Conservation (phyloP, 75 land plant genomes). For the Selaginella moellendorffii region DNA sequence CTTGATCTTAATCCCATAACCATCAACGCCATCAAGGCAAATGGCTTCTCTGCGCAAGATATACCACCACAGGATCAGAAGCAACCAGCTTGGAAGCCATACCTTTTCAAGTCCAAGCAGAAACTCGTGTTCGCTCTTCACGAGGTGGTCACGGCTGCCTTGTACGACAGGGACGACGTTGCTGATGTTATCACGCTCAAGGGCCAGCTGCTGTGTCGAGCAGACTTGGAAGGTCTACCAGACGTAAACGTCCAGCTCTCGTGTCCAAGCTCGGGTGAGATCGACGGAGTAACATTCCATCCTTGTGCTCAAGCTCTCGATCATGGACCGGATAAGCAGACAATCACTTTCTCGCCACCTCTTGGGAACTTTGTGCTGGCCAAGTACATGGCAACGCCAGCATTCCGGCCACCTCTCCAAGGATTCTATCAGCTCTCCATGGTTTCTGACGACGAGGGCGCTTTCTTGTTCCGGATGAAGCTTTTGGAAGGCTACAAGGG, state of each 20-base stretch:
- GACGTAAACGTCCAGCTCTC: slow-evolving; percentile 66
- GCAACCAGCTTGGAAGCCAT: slow-evolving; percentile 99
- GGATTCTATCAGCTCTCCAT: slow-evolving; percentile 99
- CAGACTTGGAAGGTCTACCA: slow-evolving; percentile 92
- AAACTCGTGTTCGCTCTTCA: slow-evolving; percentile 56
- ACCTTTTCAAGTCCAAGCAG: slow-evolving; percentile 77
- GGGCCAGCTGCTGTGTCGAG: slow-evolving; percentile 86
- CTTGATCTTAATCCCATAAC: slow-evolving; percentile 59
- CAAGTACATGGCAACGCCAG: slow-evolving; percentile 41
- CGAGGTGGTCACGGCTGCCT: slow-evolving; percentile 70
- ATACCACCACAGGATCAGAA: slow-evolving; percentile 56
- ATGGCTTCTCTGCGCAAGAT: slow-evolving; percentile 65
- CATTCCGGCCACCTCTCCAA: slow-evolving; percentile 65
- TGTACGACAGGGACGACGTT: slow-evolving; percentile 92
- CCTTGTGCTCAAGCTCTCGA: slow-evolving; percentile 93
- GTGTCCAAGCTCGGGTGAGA: slow-evolving; percentile 33
- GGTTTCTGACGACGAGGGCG: slow-evolving; percentile 97
- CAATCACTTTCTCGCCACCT: slow-evolving; percentile 78
- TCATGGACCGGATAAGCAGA: slow-evolving; percentile 67
- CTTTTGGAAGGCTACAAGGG: slow-evolving; percentile 87
- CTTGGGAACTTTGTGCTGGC: slow-evolving; percentile 77
- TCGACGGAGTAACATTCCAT: slow-evolving; percentile 74
- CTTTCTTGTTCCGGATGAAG: slow-evolving; percentile 68
- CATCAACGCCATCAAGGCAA: slow-evolving; percentile 41
- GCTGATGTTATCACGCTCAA: slow-evolving; percentile 69